phyloP scores from a whole-genome alignment of 202 grass and related monocot genomes.

The Eragrostis tef region DNA sequence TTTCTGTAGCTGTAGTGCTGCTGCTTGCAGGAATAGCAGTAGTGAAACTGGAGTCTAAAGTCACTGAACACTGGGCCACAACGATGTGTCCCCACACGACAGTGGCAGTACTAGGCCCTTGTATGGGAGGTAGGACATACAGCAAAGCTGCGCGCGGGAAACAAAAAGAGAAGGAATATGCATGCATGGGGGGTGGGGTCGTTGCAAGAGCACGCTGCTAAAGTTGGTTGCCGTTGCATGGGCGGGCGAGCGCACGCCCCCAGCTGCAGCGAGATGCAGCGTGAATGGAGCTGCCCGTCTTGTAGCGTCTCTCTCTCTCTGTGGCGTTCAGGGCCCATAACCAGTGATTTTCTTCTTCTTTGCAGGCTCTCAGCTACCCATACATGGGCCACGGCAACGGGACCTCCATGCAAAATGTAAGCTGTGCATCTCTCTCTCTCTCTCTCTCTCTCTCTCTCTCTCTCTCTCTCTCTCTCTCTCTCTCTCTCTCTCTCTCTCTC shows the following conservation, averaged over 20 bases:
- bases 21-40: neutral
- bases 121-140: neutral
- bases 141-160: constrained; percentile 35
- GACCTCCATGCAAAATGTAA: constrained; percentile 64
- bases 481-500: too few relatives aligned
- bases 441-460: constrained; percentile 8
- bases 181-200: constrained; percentile 32
- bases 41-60: neutral
- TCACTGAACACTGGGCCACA: neutral
- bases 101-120: neutral
- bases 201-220: constrained; percentile 81
- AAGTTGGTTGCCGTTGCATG: constrained; percentile 60
- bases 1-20: constrained; percentile 21
- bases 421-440: constrained; percentile 7
- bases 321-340: neutral
- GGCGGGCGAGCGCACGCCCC: constrained; percentile 44
- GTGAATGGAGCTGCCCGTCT: constrained; percentile 38
- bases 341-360: constrained; percentile 35
- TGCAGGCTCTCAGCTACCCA: constrained; percentile 81
- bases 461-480: too few relatives aligned
- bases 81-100: neutral
- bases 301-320: constrained; percentile 45
- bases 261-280: constrained; percentile 34
- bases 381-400: constrained; percentile 70
- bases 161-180: constrained; percentile 51